A percentile compares a stretch with the other conserved stretches of the same genome.
Evolutionary conservation across 78 protist genomes (phyloP).

Genomic region (Dictyostelium citrinum): DNA sequence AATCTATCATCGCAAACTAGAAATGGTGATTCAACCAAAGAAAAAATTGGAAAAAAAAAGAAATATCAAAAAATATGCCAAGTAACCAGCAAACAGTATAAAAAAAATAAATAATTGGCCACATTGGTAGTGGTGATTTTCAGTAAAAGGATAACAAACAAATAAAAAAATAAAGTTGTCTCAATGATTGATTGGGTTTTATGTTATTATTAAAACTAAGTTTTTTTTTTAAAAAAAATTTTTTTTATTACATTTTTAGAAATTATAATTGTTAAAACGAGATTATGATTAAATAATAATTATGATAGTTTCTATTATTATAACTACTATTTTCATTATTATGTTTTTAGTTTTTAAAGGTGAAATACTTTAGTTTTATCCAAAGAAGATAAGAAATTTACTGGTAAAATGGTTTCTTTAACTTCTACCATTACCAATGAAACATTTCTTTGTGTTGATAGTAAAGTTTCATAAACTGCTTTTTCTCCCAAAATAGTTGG

Average conservation of each 20-base stretch:
- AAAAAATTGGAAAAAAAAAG: too few species aligned
- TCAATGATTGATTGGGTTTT: too few species aligned
- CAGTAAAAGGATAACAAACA: too few species aligned
- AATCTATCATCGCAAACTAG: too few species aligned
- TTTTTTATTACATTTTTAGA: not conserved
- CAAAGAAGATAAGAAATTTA: constrained; percentile 19
- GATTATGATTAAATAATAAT: not conserved
- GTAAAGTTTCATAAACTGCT: constrained; percentile 30
- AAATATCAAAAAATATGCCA: too few species aligned
- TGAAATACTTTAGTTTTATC: constrained; percentile 40
- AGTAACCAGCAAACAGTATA: too few species aligned
- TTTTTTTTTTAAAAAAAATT: not conserved
- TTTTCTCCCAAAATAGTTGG: constrained; percentile 16
- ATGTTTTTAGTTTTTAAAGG: not conserved
- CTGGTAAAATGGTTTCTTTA: constrained; percentile 64
- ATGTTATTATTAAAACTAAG: too few species aligned
- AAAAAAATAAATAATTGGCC: too few species aligned
- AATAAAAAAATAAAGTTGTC: too few species aligned
- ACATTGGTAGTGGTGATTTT: too few species aligned
- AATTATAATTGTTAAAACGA: not conserved
- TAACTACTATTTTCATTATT: not conserved
- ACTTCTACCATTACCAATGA: constrained; percentile 40
- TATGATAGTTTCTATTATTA: not conserved
- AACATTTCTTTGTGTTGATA: constrained; percentile 37
- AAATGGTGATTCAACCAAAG: too few species aligned